Evolutionary conservation across 805 yeast species (phyloP).

Genomic region (Saccharomyces kudriavzevii): DNA sequence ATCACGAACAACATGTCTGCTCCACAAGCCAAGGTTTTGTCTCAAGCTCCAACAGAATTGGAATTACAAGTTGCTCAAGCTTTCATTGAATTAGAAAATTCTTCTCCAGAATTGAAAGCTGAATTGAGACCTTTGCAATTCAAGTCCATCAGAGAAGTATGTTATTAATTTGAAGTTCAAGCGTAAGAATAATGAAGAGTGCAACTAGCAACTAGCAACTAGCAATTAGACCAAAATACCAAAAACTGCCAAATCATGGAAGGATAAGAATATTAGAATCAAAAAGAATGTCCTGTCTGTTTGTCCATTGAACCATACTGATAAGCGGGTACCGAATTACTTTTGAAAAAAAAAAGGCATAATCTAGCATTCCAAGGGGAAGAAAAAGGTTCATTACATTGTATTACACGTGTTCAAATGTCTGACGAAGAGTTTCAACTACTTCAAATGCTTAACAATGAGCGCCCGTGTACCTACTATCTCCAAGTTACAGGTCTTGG

Average conservation of each 20-base stretch:
- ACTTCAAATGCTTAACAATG: not conserved
- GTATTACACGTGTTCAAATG: not conserved
- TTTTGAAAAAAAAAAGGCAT: not conserved
- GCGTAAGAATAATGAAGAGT: not conserved
- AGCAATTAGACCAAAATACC: not conserved
- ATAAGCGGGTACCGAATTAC: too few relatives aligned
- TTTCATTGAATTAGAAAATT: slow-evolving; percentile 86
- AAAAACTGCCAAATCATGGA: not conserved
- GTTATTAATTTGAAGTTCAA: slow-evolving; percentile 16
- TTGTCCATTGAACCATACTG: too few relatives aligned
- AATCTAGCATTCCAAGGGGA: too few relatives aligned
- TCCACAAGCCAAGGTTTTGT: slow-evolving; percentile 81
- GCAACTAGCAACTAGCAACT: not conserved
- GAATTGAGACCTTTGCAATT: slow-evolving; percentile 97
- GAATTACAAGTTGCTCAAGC: slow-evolving; percentile 99
- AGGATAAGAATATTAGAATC: too few relatives aligned
- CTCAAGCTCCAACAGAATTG: slow-evolving; percentile 93
- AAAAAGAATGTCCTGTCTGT: not conserved
- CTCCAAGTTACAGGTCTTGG: not conserved
- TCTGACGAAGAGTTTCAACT: not conserved
- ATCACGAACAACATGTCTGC: slow-evolving; percentile 70
- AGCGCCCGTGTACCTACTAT: not conserved
- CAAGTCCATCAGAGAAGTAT: slow-evolving; percentile 90
- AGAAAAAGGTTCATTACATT: not conserved
- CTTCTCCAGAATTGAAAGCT: slow-evolving; percentile 93